Conservation (phyloP, 2,329 filamentous ascomycete genomes). For the Achaetomium macrosporum region DNA sequence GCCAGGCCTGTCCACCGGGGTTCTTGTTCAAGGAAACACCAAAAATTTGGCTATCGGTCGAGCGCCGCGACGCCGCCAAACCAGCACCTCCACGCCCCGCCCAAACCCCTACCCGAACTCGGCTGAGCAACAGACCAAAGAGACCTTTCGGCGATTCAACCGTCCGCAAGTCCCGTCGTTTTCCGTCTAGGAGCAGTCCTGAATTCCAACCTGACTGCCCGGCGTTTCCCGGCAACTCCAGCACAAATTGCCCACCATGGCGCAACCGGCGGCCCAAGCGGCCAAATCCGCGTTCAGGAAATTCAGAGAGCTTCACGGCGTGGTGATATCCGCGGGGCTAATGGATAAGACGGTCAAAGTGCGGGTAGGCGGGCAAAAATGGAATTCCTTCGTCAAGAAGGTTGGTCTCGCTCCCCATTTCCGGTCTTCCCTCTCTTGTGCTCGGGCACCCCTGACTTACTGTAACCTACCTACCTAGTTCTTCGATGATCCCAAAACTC, state of each 20-base stretch:
- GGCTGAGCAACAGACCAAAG: background rate
- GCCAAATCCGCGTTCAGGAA: slow-evolving; percentile 27
- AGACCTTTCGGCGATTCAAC: background rate
- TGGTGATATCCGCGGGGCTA: slow-evolving; percentile 71
- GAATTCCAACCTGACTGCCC: no score
- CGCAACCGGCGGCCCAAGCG: slow-evolving; percentile 2
- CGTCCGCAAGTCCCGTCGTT: background rate
- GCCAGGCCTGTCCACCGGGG: background rate
- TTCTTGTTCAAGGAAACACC: background rate
- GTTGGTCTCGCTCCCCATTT: slow-evolving; percentile 36
- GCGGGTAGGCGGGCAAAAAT: slow-evolving; percentile 62
- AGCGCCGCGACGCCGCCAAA: slow-evolving; percentile 2
- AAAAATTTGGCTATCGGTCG: slow-evolving; percentile 10
- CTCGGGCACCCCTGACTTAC: background rate
- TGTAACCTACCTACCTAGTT: slow-evolving; percentile 39
- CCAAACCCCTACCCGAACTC: background rate
- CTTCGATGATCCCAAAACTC: slow-evolving; percentile 58
- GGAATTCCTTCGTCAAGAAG: slow-evolving; percentile 69
- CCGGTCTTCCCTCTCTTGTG: background rate
- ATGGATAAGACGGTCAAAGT: slow-evolving; percentile 79
- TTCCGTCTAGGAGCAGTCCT: background rate
- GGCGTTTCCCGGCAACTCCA: no score
- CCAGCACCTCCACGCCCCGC: background rate
- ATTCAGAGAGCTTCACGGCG: slow-evolving; percentile 53
- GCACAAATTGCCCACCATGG: slow-evolving; percentile 10